Conservation (phyloP, 2,329 filamentous ascomycete genomes). For the Gnomoniopsis sp. region DNA sequence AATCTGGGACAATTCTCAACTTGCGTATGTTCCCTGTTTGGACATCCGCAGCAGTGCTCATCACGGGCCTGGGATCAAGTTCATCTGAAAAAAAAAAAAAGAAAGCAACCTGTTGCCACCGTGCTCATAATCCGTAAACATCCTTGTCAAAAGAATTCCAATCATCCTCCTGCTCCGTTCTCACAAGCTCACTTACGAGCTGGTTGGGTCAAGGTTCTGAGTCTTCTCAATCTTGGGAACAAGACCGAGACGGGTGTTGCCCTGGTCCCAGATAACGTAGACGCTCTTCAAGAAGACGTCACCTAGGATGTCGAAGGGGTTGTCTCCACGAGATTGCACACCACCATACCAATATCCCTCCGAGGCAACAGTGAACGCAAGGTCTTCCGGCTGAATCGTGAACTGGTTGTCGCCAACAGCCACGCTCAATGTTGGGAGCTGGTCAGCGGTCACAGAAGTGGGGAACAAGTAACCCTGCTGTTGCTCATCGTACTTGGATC, state of each 20-base stretch:
- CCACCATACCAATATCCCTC: conserved; percentile 59
- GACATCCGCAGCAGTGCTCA: background rate
- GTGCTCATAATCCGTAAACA: background rate
- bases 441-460: conserved; percentile 40
- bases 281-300: conserved; percentile 62
- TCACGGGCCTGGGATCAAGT: background rate
- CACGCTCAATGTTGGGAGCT: conserved; percentile 59
- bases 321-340: conserved; percentile 59
- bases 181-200: background rate
- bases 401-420: conserved; percentile 61
- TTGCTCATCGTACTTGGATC: conserved; percentile 50
- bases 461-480: conserved; percentile 66
- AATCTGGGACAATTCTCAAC: no score
- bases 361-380: conserved; percentile 27
- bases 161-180: background rate
- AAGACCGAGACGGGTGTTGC: conserved; percentile 55
- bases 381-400: conserved; percentile 48
- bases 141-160: no score
- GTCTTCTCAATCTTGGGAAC: conserved; percentile 49
- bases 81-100: no score
- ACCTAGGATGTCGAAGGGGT: conserved; percentile 61
- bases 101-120: background rate
- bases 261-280: conserved; percentile 65
- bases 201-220: conserved; percentile 28
- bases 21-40: no score